Conservation (phyloP, 257 asterid genomes). For the Lycium barbarum region DNA sequence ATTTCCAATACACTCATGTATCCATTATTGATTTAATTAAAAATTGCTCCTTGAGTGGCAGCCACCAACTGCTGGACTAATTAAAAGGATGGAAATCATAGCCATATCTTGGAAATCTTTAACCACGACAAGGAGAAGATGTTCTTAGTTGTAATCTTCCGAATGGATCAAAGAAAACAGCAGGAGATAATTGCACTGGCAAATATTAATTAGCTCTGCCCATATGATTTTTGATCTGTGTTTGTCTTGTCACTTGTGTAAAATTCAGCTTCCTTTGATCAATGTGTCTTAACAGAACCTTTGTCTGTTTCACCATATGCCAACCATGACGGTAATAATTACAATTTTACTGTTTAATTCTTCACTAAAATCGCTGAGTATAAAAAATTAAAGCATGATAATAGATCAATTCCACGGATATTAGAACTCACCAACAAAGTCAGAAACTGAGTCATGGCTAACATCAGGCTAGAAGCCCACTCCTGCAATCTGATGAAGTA, state of each 20-base stretch:
- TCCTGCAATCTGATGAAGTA: slow-evolving; percentile 30
- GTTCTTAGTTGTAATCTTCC: slow-evolving; percentile 22
- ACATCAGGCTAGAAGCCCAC: slow-evolving; percentile 26
- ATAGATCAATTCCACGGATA: slow-evolving; percentile 11
- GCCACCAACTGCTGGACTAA: not conserved
- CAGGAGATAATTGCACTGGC: not conserved
- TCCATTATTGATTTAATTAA: not conserved
- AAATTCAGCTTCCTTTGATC: not conserved
- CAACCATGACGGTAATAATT: slow-evolving; percentile 31
- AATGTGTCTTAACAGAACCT: slow-evolving; percentile 31
- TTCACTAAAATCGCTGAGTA: not conserved
- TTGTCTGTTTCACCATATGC: slow-evolving; percentile 37
- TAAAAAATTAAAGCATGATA: not conserved
- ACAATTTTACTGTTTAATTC: not conserved
- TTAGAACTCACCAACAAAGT: slow-evolving; percentile 5
- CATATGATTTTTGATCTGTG: not conserved
- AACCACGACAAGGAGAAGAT: not conserved
- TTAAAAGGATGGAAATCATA: slow-evolving; percentile 18
- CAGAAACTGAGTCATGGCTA: not conserved
- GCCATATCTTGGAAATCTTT: slow-evolving; percentile 19
- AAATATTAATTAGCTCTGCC: not conserved
- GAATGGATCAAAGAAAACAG: not conserved
- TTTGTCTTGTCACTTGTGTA: not conserved
- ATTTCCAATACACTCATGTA: slow-evolving; percentile 1
- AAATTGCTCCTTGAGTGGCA: not conserved